Evolutionary conservation across 2,329 filamentous ascomycete species (phyloP), one percentile per base, ranked within the genome.

Genomic region (Aureobasidium sp.): DNA sequence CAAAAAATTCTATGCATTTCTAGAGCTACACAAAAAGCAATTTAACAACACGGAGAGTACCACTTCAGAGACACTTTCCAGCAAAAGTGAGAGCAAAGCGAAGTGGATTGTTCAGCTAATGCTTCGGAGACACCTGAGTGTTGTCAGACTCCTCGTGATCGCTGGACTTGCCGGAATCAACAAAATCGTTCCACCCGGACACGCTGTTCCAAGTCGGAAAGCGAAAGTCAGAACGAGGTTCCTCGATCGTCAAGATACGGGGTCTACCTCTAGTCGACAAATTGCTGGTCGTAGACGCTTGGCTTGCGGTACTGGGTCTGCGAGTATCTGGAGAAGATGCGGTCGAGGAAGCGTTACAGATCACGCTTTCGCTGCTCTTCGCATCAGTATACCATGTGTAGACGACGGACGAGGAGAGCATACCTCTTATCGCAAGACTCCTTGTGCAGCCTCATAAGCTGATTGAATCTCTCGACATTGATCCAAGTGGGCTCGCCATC

Each of bases 361-460:
- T n/a, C n/a, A n/a, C 11, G 44, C 44, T 48, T 14, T 19, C 22
- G 6, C 44, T 48, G n/a, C 14, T 2, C 27, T 6, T 2, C 4
- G 3, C 14, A 16, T 48, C 10, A 48, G 32, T 22, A 7, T 7
- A 2, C n/a, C 17, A 5, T 5, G 14, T 10, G 6, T 8, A 12
- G 3, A 7, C 3, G 12, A 4, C 17, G 14, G 4, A 7, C 14
- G 25, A 7, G 14, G 12, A 11, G 11, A 11, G 11, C 17, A 16
- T 48, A 48, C 44, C 32, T 30, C 21, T n/a, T 30, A 19, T 35
- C 44, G 45, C n/a, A 50, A 0, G 25, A 30, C 6, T 50, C 17
- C 35, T 39, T 38, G 34, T 50, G 24, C 6, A 50, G 35, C 35
- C 39, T 50, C 12, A 50, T 34, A 10, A 50, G 45, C n/a, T 30